Conservation (phyloP, 805 yeast species). For the Cephaloascus albidus region DNA sequence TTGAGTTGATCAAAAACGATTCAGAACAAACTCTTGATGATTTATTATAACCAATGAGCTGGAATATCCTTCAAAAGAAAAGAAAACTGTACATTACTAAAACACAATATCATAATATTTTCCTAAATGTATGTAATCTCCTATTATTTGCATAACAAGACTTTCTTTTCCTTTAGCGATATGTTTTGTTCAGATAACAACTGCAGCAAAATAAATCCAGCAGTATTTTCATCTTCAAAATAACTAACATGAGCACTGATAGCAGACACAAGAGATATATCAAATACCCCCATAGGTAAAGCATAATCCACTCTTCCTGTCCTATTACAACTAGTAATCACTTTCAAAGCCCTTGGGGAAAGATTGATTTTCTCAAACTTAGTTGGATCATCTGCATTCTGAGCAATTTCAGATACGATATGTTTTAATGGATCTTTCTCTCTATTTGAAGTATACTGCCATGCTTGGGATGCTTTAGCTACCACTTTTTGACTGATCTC, state of each 20-base stretch:
- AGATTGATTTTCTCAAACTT: constrained; percentile 16
- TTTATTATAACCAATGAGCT: constrained; percentile 27
- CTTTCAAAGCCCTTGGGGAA: constrained; percentile 15
- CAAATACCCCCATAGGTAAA: constrained; percentile 70
- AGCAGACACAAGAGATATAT: constrained; percentile 71
- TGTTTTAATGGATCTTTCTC: background rate
- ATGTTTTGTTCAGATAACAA: constrained; percentile 15
- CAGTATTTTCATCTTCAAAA: constrained; percentile 79
- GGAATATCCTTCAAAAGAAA: too few species aligned
- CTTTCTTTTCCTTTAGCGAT: too few species aligned
- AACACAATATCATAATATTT: too few species aligned
- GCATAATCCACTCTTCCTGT: constrained; percentile 79
- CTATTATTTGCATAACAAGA: too few species aligned
- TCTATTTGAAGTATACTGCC: background rate
- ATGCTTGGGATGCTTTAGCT: background rate
- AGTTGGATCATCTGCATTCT: constrained; percentile 7
- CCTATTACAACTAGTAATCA: constrained; percentile 44
- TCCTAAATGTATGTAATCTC: too few species aligned
- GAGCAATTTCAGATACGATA: constrained; percentile 1
- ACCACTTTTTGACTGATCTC: background rate
- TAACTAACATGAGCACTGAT: constrained; percentile 84
- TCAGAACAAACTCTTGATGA: constrained; percentile 78
- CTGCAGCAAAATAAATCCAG: constrained; percentile 67
- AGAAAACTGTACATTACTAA: too few species aligned
- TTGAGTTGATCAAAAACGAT: constrained; percentile 74